A percentile compares a stretch with the other conserved stretches of the same genome.
Evolutionary conservation across 2,329 filamentous ascomycete genomes (phyloP).

Genomic region (Sordariomycetes sp.): DNA sequence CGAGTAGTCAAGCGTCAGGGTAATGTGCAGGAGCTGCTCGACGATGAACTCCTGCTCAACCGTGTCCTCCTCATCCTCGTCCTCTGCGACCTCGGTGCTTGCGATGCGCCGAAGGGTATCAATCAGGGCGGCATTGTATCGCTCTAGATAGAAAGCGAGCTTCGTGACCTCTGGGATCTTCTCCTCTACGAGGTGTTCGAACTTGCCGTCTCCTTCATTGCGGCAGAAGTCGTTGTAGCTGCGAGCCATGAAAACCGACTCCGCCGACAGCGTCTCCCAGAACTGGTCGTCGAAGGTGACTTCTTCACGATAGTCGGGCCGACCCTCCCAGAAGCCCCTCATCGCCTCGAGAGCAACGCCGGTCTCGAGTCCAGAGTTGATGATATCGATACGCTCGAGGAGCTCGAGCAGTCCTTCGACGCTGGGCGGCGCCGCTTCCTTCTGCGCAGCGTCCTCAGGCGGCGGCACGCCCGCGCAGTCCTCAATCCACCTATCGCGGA

Average conservation of each 20-base stretch:
- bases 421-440: slow-evolving; percentile 44
- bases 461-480: slow-evolving; percentile 68
- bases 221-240: slow-evolving; percentile 94
- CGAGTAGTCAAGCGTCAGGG: slow-evolving; percentile 87
- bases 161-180: slow-evolving; percentile 93
- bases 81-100: slow-evolving; percentile 42
- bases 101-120: slow-evolving; percentile 50
- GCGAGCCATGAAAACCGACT: slow-evolving; percentile 80
- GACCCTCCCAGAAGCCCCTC: slow-evolving; percentile 90
- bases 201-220: slow-evolving; percentile 60
- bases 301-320: slow-evolving; percentile 69
- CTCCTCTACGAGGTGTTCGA: slow-evolving; percentile 68
- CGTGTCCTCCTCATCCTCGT: slow-evolving; percentile 69
- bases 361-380: slow-evolving; percentile 80
- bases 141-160: slow-evolving; percentile 76
- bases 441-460: slow-evolving; percentile 45
- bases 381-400: slow-evolving; percentile 84
- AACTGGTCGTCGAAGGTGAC: slow-evolving; percentile 63
- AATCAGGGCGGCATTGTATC: slow-evolving; percentile 61
- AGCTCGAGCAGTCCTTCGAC: slow-evolving; percentile 82
- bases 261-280: slow-evolving; percentile 73
- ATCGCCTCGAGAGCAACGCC: slow-evolving; percentile 91
- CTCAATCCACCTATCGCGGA: slow-evolving; percentile 95
- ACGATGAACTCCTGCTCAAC: slow-evolving; percentile 92
- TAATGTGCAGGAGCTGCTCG: slow-evolving; percentile 88